These are phyloP conservation scores for Arachnomyces sp. DNA, from an alignment of 2,329 filamentous ascomycete species.

Conservation along the genomic window DNA sequence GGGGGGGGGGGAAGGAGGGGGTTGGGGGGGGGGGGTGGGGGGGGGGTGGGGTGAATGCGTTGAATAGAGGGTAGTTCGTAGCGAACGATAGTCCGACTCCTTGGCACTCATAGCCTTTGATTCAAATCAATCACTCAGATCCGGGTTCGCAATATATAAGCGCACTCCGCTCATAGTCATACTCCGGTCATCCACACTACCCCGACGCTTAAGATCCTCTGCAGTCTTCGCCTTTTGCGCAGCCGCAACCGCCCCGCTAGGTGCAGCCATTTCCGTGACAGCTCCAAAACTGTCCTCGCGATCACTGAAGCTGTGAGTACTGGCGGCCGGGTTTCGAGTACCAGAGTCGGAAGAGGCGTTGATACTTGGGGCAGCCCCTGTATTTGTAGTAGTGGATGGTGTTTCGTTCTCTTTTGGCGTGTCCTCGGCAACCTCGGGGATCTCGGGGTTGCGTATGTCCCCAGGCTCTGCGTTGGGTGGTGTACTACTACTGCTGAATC, in stretches of 20 bases:
- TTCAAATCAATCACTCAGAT: constrained; percentile 30
- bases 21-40: too few species aligned
- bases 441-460: constrained; percentile 21
- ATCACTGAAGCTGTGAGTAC: constrained; percentile 25
- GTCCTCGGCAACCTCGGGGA: constrained; percentile 33
- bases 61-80: too few species aligned
- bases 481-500: constrained; percentile 42
- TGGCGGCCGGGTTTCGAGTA: constrained; percentile 22
- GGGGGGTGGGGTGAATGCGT: too few species aligned
- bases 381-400: constrained; percentile 19
- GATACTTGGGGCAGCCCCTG: constrained; percentile 4
- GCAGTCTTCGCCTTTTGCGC: constrained; percentile 32
- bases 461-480: constrained; percentile 38
- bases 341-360: constrained; percentile 3
- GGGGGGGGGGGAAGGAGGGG: too few species aligned
- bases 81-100: too few species aligned
- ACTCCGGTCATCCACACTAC: constrained; percentile 42
- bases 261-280: constrained; percentile 43
- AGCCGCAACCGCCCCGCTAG: constrained; percentile 31
- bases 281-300: constrained; percentile 49
- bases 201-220: constrained; percentile 38
- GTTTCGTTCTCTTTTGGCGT: too few species aligned
- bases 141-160: constrained; percentile 42
- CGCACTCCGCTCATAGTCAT: constrained; percentile 39
- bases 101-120: too few species aligned